Percentiles rank a stretch among this genome's conserved stretches.
These are phyloP conservation scores for Starmerella apicola DNA, from an alignment of 805 yeast species.

Conservation along the genomic window DNA sequence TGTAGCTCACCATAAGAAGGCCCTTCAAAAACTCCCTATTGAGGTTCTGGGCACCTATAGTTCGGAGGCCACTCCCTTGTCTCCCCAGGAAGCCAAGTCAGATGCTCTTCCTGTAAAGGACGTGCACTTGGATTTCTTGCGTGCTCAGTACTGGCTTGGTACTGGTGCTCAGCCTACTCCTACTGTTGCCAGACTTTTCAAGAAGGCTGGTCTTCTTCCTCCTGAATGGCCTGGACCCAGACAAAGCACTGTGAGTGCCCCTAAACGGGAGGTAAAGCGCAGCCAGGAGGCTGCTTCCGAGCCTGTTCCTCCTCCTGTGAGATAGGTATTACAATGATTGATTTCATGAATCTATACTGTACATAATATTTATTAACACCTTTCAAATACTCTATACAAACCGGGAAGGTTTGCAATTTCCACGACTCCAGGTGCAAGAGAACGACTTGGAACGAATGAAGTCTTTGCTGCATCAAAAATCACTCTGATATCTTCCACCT, in stretches of 20 bases:
- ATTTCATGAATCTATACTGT: background rate
- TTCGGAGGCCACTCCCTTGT: conserved; percentile 62
- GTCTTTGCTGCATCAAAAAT: conserved; percentile 56
- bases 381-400: conserved; percentile 78
- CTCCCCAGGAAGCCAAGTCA: conserved; percentile 44
- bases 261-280: conserved; percentile 9
- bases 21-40: conserved; percentile 77
- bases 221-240: conserved; percentile 29
- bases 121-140: conserved; percentile 68
- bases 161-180: conserved; percentile 94
- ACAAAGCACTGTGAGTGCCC: conserved; percentile 6
- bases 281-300: conserved; percentile 15
- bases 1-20: conserved; percentile 55
- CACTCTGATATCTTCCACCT: conserved; percentile 22
- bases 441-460: conserved; percentile 51
- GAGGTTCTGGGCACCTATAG: conserved; percentile 92
- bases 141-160: conserved; percentile 93
- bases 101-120: conserved; percentile 60
- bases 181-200: conserved; percentile 61
- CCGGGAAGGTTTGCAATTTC: conserved; percentile 91
- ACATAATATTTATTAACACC: conserved; percentile 39
- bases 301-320: conserved; percentile 19
- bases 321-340: conserved; percentile 3
- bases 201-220: conserved; percentile 53
- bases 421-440: conserved; percentile 42